Evolutionary conservation across 2,329 filamentous ascomycete species (phyloP).

Genomic region (Aspergillus fijiensis): DNA sequence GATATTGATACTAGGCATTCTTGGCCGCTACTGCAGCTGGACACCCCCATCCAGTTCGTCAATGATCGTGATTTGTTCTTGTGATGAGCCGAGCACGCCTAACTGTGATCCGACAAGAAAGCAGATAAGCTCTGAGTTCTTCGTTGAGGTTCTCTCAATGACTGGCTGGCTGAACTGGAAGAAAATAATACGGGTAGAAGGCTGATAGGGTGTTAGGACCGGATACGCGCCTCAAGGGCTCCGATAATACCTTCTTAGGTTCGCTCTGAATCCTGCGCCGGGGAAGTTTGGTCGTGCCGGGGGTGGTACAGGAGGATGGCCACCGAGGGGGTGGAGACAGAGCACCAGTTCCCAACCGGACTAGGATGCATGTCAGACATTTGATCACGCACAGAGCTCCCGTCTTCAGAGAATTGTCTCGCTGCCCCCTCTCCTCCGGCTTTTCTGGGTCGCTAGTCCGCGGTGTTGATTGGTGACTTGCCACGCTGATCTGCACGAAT

Average conservation of each 20-base stretch:
- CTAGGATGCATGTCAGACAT: not conserved
- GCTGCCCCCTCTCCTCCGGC: not conserved
- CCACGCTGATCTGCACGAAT: slow-evolving; percentile 5
- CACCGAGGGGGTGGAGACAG: not conserved
- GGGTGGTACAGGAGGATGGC: not conserved
- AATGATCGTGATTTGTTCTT: slow-evolving; percentile 5
- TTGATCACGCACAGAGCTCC: slow-evolving; percentile 3
- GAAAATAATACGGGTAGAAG: not conserved
- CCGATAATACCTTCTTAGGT: not conserved
- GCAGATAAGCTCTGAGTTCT: not conserved
- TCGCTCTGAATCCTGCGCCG: not conserved
- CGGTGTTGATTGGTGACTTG: not conserved
- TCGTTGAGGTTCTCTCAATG: not conserved
- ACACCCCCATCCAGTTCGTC: not conserved
- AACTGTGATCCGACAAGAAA: not conserved
- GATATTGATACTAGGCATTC: slow-evolving; percentile 1
- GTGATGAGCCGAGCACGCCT: not conserved
- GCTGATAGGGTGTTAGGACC: not conserved
- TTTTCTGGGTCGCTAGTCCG: not conserved
- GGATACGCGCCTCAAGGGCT: not conserved
- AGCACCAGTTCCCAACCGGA: not conserved
- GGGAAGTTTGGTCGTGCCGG: not conserved
- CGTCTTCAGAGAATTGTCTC: not conserved
- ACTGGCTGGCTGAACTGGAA: not conserved
- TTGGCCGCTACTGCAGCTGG: slow-evolving; percentile 2